phyloP scores from a whole-genome alignment of 2,329 filamentous ascomycete species.

The Dothiorella sarmentorum region DNA sequence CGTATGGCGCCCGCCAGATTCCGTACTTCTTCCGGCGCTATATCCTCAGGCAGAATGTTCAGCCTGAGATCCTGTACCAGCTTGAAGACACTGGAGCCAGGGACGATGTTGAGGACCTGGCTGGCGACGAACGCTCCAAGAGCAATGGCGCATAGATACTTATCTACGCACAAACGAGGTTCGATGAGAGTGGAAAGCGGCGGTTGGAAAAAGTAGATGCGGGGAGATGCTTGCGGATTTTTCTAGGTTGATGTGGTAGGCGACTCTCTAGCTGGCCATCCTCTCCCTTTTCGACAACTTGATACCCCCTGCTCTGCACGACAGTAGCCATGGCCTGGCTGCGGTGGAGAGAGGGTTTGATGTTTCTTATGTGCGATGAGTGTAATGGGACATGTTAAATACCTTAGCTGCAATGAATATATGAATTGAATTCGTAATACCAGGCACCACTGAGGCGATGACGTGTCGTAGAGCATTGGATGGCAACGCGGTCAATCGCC shows the following conservation, averaged over 20 bases:
- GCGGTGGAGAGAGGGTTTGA: not conserved
- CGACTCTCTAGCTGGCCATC: not conserved
- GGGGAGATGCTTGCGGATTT: not conserved
- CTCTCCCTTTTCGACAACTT: not conserved
- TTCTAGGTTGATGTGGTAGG: not conserved
- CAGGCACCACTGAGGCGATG: too few species aligned
- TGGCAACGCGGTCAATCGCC: not conserved
- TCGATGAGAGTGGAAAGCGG: not conserved
- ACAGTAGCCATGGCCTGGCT: not conserved
- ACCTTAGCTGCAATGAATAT: not conserved
- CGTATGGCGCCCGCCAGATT: conserved; percentile 30
- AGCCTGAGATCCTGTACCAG: conserved; percentile 24
- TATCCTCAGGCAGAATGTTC: conserved; percentile 30
- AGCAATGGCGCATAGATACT: not conserved
- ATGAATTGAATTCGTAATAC: not conserved
- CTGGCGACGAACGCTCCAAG: not conserved
- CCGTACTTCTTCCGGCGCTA: conserved; percentile 38
- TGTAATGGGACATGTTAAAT: not conserved
- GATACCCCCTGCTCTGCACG: not conserved
- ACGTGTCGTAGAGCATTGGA: not conserved
- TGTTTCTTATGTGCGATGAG: not conserved
- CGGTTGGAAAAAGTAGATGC: not conserved
- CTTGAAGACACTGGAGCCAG: not conserved
- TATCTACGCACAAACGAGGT: not conserved
- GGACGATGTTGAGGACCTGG: conserved; percentile 1